Conservation (phyloP, 2,329 filamentous ascomycete genomes). For the Ophiocordyceps camponoti-saundersi region DNA sequence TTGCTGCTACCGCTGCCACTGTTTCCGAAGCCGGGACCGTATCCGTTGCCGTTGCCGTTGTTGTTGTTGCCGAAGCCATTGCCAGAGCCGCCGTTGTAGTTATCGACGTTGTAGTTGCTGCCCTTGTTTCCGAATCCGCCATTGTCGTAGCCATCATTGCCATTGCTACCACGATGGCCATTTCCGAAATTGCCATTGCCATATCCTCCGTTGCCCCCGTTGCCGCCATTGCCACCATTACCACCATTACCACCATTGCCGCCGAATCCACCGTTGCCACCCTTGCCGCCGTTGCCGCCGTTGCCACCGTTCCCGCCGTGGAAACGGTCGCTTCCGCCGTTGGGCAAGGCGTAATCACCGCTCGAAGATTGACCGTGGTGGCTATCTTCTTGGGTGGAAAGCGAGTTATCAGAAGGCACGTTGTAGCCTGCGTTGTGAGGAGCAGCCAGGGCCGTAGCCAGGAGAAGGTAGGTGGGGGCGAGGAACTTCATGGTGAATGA, state of each 20-base stretch:
- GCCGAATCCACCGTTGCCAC: neutral
- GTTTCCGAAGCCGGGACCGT: neutral
- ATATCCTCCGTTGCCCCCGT: neutral
- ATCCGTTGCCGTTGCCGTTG: neutral
- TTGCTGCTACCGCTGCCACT: too few relatives aligned
- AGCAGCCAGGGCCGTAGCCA: constrained; percentile 1
- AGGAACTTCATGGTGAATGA: neutral
- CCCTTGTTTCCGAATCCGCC: neutral
- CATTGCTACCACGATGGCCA: neutral
- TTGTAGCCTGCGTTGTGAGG: neutral
- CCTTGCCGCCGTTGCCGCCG: neutral
- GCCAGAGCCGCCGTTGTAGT: neutral
- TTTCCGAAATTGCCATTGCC: neutral
- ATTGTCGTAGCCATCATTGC: neutral
- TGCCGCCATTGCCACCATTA: neutral
- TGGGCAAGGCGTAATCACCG: neutral
- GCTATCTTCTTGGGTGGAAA: neutral
- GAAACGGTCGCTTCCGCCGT: neutral
- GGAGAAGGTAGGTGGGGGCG: neutral
- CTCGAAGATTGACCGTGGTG: neutral
- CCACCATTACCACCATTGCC: neutral
- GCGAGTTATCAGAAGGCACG: neutral
- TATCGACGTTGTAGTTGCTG: neutral
- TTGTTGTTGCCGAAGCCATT: neutral
- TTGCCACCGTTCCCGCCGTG: neutral